A percentile compares a stretch with the other conserved stretches of the same genome.
phyloP scores from a whole-genome alignment of 2,329 filamentous ascomycete genomes.

The Herpomyces periplanetae region DNA sequence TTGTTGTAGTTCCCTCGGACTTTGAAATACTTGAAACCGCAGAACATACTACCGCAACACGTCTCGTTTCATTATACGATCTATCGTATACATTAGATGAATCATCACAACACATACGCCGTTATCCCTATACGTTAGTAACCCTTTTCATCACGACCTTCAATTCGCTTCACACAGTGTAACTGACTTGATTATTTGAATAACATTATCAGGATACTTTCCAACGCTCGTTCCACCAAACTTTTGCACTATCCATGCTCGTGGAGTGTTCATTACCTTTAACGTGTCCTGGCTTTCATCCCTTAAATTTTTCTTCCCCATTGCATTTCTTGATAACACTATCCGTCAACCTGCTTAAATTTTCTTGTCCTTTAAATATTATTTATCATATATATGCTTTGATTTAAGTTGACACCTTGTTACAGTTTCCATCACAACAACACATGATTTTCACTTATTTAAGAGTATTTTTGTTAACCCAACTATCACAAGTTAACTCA shows the following conservation, averaged over 20 bases:
- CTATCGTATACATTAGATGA: conserved; percentile 7
- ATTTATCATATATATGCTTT: too few relatives aligned
- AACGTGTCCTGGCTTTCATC: too few relatives aligned
- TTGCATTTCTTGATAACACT: too few relatives aligned
- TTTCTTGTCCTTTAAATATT: too few relatives aligned
- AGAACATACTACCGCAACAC: conserved; percentile 73
- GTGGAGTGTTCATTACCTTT: too few relatives aligned
- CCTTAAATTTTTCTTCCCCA: too few relatives aligned
- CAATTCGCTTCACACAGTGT: not conserved
- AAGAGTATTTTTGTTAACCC: too few relatives aligned
- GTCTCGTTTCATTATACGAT: conserved; percentile 18
- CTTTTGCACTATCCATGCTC: conserved; percentile 63
- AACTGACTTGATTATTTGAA: conserved; percentile 19
- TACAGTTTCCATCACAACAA: too few relatives aligned
- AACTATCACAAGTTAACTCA: too few relatives aligned
- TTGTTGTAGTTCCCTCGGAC: conserved; percentile 68
- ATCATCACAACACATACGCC: conserved; percentile 10
- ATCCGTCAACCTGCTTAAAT: too few relatives aligned
- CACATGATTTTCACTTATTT: too few relatives aligned
- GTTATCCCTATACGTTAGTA: conserved; percentile 2
- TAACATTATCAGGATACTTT: conserved; percentile 31
- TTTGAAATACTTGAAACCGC: conserved; percentile 81
- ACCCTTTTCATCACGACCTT: conserved; percentile 1
- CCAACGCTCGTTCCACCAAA: conserved; percentile 83
- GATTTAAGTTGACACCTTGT: too few relatives aligned